Percentiles rank a stretch among this genome's conserved stretches.
phyloP scores from a whole-genome alignment of 495 filamentous ascomycete genomes.

The Aspergillus indologenus region DNA sequence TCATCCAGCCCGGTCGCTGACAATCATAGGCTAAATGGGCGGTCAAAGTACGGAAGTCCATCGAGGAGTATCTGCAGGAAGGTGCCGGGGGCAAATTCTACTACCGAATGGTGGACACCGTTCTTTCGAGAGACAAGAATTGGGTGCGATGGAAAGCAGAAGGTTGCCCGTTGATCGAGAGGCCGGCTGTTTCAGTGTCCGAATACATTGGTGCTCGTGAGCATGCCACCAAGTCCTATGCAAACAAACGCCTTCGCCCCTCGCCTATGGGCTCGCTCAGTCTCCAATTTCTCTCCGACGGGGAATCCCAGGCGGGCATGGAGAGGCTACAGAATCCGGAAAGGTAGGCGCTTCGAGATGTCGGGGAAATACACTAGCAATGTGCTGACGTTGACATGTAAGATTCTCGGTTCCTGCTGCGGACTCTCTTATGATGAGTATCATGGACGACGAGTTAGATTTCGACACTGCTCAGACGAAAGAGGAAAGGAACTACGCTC shows the following conservation, averaged over 20 bases:
- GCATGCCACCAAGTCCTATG: slow-evolving; percentile 59
- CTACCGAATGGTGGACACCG: slow-evolving; percentile 92
- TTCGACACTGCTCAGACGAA: slow-evolving; percentile 73
- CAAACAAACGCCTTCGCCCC: slow-evolving; percentile 61
- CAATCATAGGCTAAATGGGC: slow-evolving; percentile 67
- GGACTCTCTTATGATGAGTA: slow-evolving; percentile 57
- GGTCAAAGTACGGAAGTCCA: slow-evolving; percentile 62
- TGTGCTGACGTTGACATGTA: slow-evolving; percentile 15
- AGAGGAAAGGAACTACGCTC: slow-evolving; percentile 62
- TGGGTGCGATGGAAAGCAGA: slow-evolving; percentile 99
- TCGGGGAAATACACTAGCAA: neutral
- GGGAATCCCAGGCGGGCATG: slow-evolving; percentile 47
- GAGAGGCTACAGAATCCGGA: slow-evolving; percentile 57
- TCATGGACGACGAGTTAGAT: slow-evolving; percentile 72
- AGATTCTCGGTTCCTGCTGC: slow-evolving; percentile 51
- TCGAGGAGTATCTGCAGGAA: slow-evolving; percentile 75
- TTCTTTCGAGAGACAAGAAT: slow-evolving; percentile 91
- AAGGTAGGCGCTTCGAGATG: slow-evolving; percentile 37
- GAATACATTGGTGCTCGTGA: slow-evolving; percentile 65
- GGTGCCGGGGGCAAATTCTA: slow-evolving; percentile 77
- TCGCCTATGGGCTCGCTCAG: slow-evolving; percentile 69
- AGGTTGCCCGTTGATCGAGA: slow-evolving; percentile 80
- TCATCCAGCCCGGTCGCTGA: slow-evolving; percentile 26
- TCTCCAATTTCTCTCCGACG: slow-evolving; percentile 72
- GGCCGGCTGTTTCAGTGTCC: slow-evolving; percentile 60